A percentile compares a stretch with the other conserved stretches of the same genome.
These are phyloP conservation scores for Oleoguttula mirabilis DNA, from an alignment of 495 filamentous ascomycete genomes.

Conservation along the genomic window DNA sequence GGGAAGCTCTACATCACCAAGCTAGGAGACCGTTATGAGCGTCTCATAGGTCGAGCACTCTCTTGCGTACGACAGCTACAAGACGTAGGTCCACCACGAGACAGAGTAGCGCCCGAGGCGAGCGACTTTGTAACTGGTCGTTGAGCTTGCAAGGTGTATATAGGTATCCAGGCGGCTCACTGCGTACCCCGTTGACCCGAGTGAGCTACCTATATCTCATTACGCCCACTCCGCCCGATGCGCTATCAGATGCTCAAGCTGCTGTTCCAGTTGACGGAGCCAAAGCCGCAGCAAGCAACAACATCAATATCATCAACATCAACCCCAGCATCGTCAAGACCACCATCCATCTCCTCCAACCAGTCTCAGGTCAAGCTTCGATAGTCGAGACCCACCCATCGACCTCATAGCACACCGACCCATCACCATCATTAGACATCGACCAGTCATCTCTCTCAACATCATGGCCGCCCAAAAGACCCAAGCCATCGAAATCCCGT, in stretches of 20 bases:
- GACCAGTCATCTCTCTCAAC: too few relatives aligned
- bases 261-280: background rate
- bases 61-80: too few relatives aligned
- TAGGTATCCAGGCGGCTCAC: background rate
- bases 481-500: slow-evolving; percentile 1
- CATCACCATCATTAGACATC: background rate
- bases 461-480: slow-evolving; percentile 1
- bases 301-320: background rate
- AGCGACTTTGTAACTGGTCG: background rate
- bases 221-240: background rate
- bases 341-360: background rate
- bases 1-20: background rate
- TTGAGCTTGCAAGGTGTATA: background rate
- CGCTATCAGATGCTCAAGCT: slow-evolving; percentile 15
- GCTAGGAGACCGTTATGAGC: background rate
- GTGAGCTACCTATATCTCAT: too few relatives aligned
- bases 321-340: background rate
- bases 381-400: background rate
- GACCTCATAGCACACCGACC: background rate
- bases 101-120: background rate
- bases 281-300: too few relatives aligned
- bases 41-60: background rate
- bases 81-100: background rate
- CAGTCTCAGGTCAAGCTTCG: background rate
- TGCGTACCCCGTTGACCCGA: background rate